phyloP scores from a whole-genome alignment of 176 grass and related monocot species.

The Oryza meyeriana region DNA sequence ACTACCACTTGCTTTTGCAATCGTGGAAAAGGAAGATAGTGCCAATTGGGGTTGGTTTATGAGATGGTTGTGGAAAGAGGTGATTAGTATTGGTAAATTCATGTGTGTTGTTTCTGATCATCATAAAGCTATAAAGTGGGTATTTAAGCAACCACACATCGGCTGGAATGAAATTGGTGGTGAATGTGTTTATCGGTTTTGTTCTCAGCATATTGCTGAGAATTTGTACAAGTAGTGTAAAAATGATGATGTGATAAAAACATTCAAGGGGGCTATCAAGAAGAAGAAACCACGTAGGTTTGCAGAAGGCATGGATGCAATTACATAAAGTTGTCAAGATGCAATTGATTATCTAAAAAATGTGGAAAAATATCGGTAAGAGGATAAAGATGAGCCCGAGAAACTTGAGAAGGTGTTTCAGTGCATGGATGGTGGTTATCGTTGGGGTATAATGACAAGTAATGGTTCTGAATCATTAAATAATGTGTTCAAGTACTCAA shows the following conservation, averaged over 20 bases:
- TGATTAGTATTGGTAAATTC: neutral
- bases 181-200: neutral
- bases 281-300: neutral
- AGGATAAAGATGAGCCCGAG: neutral
- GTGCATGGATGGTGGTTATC: neutral
- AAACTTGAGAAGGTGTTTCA: neutral
- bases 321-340: neutral
- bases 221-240: neutral
- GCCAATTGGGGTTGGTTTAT: neutral
- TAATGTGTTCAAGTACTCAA: neutral
- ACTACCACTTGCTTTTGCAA: neutral
- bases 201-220: neutral
- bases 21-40: neutral
- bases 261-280: neutral
- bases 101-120: neutral
- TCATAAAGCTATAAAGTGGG: neutral
- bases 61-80: neutral
- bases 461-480: neutral
- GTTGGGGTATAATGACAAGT: slow-evolving; percentile 14
- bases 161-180: neutral
- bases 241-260: neutral
- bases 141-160: neutral
- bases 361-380: neutral
- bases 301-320: neutral
- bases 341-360: neutral